Evolutionary conservation across 2,329 filamentous ascomycete genomes (phyloP).

Genomic region (Trichoderma arundinaceum): DNA sequence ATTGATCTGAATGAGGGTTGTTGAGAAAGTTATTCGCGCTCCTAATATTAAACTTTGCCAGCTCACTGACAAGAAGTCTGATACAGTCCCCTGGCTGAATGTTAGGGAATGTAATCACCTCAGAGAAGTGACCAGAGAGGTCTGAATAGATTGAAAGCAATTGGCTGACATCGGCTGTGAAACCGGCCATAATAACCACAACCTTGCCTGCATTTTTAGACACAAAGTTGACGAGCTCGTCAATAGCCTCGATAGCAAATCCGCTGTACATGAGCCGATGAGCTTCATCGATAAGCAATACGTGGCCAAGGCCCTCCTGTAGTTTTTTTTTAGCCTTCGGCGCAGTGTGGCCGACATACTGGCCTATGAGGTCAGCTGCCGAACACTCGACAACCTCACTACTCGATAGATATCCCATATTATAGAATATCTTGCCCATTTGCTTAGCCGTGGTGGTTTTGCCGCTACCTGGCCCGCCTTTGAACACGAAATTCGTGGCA

Average conservation of each 20-base stretch:
- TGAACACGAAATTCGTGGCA: slow-evolving; percentile 72
- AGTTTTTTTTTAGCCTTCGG: slow-evolving; percentile 66
- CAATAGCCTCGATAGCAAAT: slow-evolving; percentile 62
- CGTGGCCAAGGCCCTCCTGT: slow-evolving; percentile 67
- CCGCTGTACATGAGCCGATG: slow-evolving; percentile 64
- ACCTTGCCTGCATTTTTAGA: slow-evolving; percentile 28
- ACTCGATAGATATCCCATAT: slow-evolving; percentile 70
- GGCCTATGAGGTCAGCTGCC: slow-evolving; percentile 69
- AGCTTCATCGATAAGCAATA: slow-evolving; percentile 74
- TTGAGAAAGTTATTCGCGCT: neutral
- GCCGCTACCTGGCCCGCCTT: slow-evolving; percentile 66
- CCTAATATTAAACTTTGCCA: neutral
- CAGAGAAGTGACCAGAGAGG: slow-evolving; percentile 11
- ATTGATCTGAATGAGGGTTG: neutral
- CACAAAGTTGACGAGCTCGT: slow-evolving; percentile 55
- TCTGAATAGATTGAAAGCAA: neutral
- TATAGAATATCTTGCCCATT: slow-evolving; percentile 75
- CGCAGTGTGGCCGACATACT: slow-evolving; percentile 71
- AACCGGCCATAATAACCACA: slow-evolving; percentile 29
- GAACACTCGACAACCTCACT: slow-evolving; percentile 69
- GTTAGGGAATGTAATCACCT: slow-evolving; percentile 1
- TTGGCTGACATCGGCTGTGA: slow-evolving; percentile 13
- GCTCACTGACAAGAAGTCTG: neutral
- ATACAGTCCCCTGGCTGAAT: slow-evolving; percentile 6
- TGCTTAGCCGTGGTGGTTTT: slow-evolving; percentile 73